phyloP scores from a whole-genome alignment of 2,329 filamentous ascomycete species.

The Paraconiothyrium brasiliense region DNA sequence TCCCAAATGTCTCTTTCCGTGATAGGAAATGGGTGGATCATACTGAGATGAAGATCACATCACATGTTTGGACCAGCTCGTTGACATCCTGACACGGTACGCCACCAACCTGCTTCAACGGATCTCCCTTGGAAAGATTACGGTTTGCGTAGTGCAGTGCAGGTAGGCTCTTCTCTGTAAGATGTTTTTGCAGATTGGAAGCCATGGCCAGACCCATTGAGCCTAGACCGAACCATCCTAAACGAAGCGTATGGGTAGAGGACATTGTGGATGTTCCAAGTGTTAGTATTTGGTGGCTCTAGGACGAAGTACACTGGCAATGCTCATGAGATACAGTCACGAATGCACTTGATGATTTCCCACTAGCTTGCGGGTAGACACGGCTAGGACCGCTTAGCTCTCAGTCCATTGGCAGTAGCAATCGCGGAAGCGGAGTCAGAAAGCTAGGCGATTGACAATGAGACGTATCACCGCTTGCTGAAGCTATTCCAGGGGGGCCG shows the following conservation, averaged over 20 bases:
- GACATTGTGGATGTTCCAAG: conserved; percentile 18
- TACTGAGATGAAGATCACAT: conserved; percentile 49
- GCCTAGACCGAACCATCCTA: conserved; percentile 55
- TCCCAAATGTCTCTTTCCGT: background rate
- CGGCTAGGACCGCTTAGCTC: conserved; percentile 5
- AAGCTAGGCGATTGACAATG: background rate
- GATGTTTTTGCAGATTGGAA: conserved; percentile 58
- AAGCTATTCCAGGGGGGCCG: background rate
- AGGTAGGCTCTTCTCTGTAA: conserved; percentile 31
- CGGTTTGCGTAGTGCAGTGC: conserved; percentile 57
- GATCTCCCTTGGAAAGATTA: conserved; percentile 56
- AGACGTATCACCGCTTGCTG: background rate
- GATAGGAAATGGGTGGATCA: background rate
- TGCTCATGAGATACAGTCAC: background rate
- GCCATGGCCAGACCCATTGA: conserved; percentile 64
- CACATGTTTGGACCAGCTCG: conserved; percentile 31
- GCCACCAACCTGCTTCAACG: conserved; percentile 40
- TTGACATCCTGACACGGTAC: conserved; percentile 24
- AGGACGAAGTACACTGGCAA: background rate
- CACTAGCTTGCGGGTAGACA: conserved; percentile 2
- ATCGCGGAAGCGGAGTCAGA: background rate
- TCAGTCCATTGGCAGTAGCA: background rate
- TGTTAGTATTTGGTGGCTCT: background rate
- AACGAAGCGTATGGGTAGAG: conserved; percentile 4
- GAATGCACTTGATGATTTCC: conserved; percentile 47